Percentiles rank a stretch among this genome's conserved stretches.
Conservation (phyloP, 768 basidiomycete species). For the Boletus insuetus region DNA sequence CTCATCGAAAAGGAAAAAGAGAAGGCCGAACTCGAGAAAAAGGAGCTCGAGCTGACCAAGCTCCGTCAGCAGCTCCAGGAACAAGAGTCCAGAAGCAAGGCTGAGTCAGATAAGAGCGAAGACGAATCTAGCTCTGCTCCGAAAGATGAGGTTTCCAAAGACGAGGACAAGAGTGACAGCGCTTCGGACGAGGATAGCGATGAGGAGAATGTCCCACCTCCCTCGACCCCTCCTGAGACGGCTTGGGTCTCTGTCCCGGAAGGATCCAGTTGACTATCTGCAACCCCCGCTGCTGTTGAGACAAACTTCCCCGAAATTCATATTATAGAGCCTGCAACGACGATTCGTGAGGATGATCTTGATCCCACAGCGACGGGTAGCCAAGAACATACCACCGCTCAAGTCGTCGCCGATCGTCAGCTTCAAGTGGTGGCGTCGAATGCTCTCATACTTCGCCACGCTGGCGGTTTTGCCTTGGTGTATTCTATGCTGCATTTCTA, state of each 20-base stretch:
- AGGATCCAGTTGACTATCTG: constrained; percentile 33
- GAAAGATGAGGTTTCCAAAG: constrained; percentile 14
- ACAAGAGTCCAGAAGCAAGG: constrained; percentile 51
- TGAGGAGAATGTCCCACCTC: constrained; percentile 38
- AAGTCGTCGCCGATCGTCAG: constrained; percentile 20
- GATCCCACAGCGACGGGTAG: constrained; percentile 20
- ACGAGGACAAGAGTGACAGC: constrained; percentile 33
- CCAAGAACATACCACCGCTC: constrained; percentile 20
- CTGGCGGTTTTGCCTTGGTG: constrained; percentile 34
- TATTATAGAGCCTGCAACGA: constrained; percentile 28
- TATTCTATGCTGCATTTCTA: constrained; percentile 44
- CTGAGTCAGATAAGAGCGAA: constrained; percentile 44
- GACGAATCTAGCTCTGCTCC: constrained; percentile 23
- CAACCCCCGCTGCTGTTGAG: constrained; percentile 16
- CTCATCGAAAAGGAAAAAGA: constrained; percentile 48
- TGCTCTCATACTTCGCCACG: constrained; percentile 32
- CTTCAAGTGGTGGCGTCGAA: constrained; percentile 24
- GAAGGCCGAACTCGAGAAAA: constrained; percentile 64
- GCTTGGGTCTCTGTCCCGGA: constrained; percentile 28
- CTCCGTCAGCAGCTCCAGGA: constrained; percentile 50
- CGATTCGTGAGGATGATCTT: constrained; percentile 18
- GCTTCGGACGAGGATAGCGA: constrained; percentile 41
- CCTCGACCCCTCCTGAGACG: constrained; percentile 28
- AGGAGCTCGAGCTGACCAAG: constrained; percentile 55
- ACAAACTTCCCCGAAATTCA: constrained; percentile 15